A percentile compares a stretch with the other conserved stretches of the same genome.
Conservation (phyloP, 2,329 filamentous ascomycete species). For the Ustilaginoidea virens region DNA sequence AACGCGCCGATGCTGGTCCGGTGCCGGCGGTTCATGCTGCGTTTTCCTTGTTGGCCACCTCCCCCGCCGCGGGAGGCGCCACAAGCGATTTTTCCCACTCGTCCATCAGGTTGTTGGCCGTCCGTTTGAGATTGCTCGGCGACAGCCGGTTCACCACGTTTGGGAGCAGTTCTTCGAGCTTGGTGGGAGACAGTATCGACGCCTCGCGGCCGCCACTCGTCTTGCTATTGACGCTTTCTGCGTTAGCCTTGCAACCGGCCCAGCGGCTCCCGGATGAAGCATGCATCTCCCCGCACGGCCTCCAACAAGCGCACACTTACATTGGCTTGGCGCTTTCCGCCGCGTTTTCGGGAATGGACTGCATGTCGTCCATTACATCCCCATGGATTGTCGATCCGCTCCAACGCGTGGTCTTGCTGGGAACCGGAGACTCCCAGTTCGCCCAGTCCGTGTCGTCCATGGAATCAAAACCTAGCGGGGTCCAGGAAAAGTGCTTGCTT, state of each 20-base stretch:
- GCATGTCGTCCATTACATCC: constrained; percentile 25
- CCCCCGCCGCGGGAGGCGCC: constrained; percentile 9
- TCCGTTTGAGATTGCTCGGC: constrained; percentile 64
- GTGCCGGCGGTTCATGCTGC: constrained; percentile 3
- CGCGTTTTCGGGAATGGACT: constrained; percentile 29
- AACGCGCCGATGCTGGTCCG: constrained; percentile 1
- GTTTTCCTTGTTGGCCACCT: constrained; percentile 18
- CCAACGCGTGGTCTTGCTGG: constrained; percentile 44
- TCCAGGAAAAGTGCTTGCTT: constrained; percentile 44
- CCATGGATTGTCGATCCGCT: constrained; percentile 42
- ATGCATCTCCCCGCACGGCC: neutral
- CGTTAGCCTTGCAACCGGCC: no score
- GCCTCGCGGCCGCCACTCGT: constrained; percentile 17
- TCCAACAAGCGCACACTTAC: constrained; percentile 23
- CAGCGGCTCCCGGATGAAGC: no score
- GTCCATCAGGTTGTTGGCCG: constrained; percentile 72
- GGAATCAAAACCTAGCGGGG: constrained; percentile 38
- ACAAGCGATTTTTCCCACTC: constrained; percentile 63
- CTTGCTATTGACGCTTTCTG: constrained; percentile 13
- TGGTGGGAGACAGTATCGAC: constrained; percentile 20
- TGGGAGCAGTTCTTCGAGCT: constrained; percentile 45
- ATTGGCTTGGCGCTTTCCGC: constrained; percentile 29
- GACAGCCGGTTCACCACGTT: constrained; percentile 56
- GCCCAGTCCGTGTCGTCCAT: constrained; percentile 49
- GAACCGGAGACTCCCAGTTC: constrained; percentile 44